A percentile compares a stretch with the other conserved stretches of the same genome.
These are phyloP conservation scores for Phalaenopsis hybrid DNA, from an alignment of 116 monocot genomes.

Conservation along the genomic window DNA sequence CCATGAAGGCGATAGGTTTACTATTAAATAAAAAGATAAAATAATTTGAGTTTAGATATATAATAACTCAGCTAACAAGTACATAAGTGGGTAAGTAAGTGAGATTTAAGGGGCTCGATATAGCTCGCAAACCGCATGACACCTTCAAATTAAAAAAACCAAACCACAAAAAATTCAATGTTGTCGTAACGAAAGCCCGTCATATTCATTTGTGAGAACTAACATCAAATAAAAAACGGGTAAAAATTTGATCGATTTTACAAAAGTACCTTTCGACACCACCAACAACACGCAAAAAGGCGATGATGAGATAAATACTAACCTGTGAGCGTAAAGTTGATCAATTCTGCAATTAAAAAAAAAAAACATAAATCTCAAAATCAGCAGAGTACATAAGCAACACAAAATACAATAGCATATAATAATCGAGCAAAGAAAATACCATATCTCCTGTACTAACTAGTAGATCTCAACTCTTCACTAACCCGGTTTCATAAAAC, in stretches of 20 bases:
- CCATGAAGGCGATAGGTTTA: neutral
- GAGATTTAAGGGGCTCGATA: neutral
- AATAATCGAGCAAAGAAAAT: neutral
- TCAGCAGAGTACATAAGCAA: neutral
- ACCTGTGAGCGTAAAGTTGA: constrained; percentile 40
- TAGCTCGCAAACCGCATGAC: neutral
- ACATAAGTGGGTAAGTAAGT: neutral
- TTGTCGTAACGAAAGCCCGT: neutral
- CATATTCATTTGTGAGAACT: neutral
- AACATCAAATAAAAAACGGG: neutral
- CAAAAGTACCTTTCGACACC: neutral
- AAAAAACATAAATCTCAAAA: constrained; percentile 5
- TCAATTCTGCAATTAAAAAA: constrained; percentile 31
- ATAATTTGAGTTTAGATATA: neutral
- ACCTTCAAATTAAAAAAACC: neutral
- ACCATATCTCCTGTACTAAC: neutral
- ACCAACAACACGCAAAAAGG: neutral
- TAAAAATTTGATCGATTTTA: neutral
- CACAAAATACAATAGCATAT: neutral
- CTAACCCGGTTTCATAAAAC: constrained; percentile 3
- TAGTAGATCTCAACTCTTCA: neutral
- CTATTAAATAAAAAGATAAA: neutral
- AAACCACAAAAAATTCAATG: neutral
- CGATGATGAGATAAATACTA: constrained; percentile 1
- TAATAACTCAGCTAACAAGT: neutral